Conservation (phyloP, 805 yeast species). For the Isabelozyma rhagii region DNA sequence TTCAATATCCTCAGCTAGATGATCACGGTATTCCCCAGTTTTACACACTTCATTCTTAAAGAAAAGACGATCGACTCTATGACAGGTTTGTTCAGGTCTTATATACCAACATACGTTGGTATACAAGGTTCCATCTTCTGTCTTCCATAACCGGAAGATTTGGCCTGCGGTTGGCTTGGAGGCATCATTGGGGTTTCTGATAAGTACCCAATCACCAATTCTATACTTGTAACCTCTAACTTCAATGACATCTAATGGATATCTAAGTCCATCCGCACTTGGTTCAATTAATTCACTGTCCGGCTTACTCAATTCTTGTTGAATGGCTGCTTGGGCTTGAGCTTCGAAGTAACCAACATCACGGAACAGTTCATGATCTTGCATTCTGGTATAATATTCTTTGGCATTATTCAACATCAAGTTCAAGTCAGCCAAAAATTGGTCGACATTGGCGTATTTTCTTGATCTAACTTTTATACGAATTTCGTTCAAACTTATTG, state of each 20-base stretch:
- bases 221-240: slow-evolving; percentile 69
- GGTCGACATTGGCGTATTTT: slow-evolving; percentile 71
- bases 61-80: slow-evolving; percentile 82
- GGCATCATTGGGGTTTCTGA: slow-evolving; percentile 83
- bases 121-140: slow-evolving; percentile 80
- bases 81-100: slow-evolving; percentile 97
- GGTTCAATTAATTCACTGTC: slow-evolving; percentile 65
- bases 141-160: slow-evolving; percentile 87
- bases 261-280: slow-evolving; percentile 48
- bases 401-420: slow-evolving; percentile 74
- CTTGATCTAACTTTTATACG: slow-evolving; percentile 82
- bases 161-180: slow-evolving; percentile 92
- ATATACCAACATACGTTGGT: slow-evolving; percentile 97
- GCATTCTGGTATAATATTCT: slow-evolving; percentile 49
- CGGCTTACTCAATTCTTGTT: slow-evolving; percentile 73
- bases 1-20: slow-evolving; percentile 78
- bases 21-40: slow-evolving; percentile 96
- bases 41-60: slow-evolving; percentile 94
- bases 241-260: slow-evolving; percentile 76
- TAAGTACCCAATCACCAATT: slow-evolving; percentile 94
- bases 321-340: slow-evolving; percentile 54
- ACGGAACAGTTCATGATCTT: slow-evolving; percentile 53
- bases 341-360: slow-evolving; percentile 65
- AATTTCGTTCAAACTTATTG: slow-evolving; percentile 69
- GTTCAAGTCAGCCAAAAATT: slow-evolving; percentile 73